Base-by-base conservation (phyloP, 495 filamentous ascomycete species). In the Xylaria flabelliformis region DNA sequence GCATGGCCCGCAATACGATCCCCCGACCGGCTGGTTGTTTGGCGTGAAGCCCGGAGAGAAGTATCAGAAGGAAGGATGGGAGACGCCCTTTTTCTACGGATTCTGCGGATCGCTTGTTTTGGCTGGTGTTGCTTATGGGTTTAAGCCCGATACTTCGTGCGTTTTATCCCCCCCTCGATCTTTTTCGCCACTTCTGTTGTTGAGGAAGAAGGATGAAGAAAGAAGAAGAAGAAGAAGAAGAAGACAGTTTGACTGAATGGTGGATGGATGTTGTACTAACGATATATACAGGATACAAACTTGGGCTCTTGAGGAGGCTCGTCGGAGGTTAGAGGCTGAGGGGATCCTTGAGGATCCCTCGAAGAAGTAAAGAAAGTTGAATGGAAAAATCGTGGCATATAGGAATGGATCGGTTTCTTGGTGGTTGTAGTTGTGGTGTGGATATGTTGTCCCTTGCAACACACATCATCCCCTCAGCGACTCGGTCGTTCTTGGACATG, bases 121-220 rank as follows among this genome's bases (percentile, higher is more conserved):
- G 55, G 91, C 90, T 44, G 89, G 88, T 67, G 87, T 98, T 44
- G 94, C 90, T 75, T 97, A 98, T 87, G 92, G 93, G 64, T 98
- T 94, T 79, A 99, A 99, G 90, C 96, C 96, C 32, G 96, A 99
- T 87, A 98, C 95, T 64, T 97, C 93, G 96, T 99, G 87, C 83
- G 95, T 93, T 53, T 53, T 68, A 29, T 29, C 72, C 75, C n/a
- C n/a, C n/a, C n/a, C n/a, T n/a, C n/a, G n/a, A n/a, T n/a, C n/a
- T n/a, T n/a, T n/a, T n/a, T n/a, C n/a, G n/a, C n/a, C n/a, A n/a
- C n/a, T n/a, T n/a, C n/a, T n/a, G n/a, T n/a, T n/a, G n/a, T n/a
- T n/a, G n/a, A n/a, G n/a, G n/a, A n/a, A n/a, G n/a, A n/a, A n/a
- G n/a, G n/a, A n/a, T n/a, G n/a, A n/a, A n/a, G n/a, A n/a, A n/a